A percentile compares a stretch with the other conserved stretches of the same genome.
Conservation (phyloP, 2,329 filamentous ascomycete genomes). For the Pseudocercospora pini-densiflorae region DNA sequence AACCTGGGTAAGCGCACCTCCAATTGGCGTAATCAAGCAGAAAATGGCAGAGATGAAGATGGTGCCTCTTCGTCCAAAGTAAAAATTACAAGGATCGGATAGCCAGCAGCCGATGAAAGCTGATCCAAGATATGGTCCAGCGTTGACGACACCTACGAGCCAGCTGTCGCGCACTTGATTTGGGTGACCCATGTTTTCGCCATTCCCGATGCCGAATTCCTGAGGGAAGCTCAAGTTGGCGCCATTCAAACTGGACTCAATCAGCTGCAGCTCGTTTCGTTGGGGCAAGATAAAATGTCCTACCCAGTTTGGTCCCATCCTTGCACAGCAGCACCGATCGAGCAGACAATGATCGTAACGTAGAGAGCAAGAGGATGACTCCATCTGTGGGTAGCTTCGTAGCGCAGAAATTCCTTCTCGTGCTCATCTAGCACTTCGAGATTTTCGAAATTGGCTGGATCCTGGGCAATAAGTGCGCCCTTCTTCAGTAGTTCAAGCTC, state of each 20-base stretch:
- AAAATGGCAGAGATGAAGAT: constrained; percentile 54
- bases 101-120: constrained; percentile 29
- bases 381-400: constrained; percentile 56
- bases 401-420: constrained; percentile 49
- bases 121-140: constrained; percentile 57
- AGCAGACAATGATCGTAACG: constrained; percentile 57
- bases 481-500: constrained; percentile 49
- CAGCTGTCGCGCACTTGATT: constrained; percentile 55
- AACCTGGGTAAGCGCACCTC: constrained; percentile 65
- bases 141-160: constrained; percentile 71
- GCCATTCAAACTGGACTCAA: constrained; percentile 45
- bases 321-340: constrained; percentile 58
- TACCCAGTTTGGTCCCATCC: constrained; percentile 36
- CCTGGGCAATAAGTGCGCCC: constrained; percentile 56
- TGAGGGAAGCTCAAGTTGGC: constrained; percentile 57
- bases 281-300: background rate
- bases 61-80: constrained; percentile 42
- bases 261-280: background rate
- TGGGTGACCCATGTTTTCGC: constrained; percentile 27
- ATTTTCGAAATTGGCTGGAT: constrained; percentile 51
- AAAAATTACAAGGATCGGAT: constrained; percentile 51
- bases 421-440: constrained; percentile 49
- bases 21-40: constrained; percentile 70
- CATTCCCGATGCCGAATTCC: constrained; percentile 38
- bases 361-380: constrained; percentile 54